These are phyloP conservation scores for Aphanomyces invadans DNA, from an alignment of 352 stramenopile species.

Conservation along the genomic window DNA sequence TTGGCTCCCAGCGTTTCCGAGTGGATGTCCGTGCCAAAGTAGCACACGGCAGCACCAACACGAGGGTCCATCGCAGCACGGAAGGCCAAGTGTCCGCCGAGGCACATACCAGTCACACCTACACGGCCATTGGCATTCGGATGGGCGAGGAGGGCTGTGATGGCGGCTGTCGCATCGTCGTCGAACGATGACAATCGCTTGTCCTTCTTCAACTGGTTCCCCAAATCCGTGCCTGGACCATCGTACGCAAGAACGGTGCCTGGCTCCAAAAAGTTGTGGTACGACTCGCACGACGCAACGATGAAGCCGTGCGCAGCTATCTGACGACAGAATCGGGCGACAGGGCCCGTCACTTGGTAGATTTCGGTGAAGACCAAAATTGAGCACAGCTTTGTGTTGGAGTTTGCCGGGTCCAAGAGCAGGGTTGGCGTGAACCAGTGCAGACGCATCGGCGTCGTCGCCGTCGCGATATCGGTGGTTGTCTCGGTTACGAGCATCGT, in stretches of 20 bases:
- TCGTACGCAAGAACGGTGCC: constrained; percentile 23
- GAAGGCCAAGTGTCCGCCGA: constrained; percentile 23
- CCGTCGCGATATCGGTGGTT: constrained; percentile 1
- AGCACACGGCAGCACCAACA: constrained; percentile 14
- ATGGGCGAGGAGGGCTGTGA: constrained; percentile 9
- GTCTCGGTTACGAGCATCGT: background rate
- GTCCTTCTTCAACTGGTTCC: constrained; percentile 20
- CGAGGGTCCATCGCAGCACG: constrained; percentile 17
- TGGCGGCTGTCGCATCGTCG: constrained; percentile 3
- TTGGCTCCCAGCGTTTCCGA: constrained; percentile 2
- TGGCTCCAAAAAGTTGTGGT: constrained; percentile 14
- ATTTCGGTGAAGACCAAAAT: constrained; percentile 23
- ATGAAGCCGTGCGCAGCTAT: constrained; percentile 19
- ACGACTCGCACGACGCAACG: constrained; percentile 7
- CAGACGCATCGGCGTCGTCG: constrained; percentile 7
- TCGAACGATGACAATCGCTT: constrained; percentile 19
- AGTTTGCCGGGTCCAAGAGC: background rate
- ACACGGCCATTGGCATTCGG: constrained; percentile 13
- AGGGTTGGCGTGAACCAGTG: constrained; percentile 7
- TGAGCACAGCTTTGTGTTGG: background rate
- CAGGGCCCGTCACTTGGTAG: constrained; percentile 18
- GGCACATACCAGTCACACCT: constrained; percentile 16
- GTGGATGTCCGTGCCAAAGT: constrained; percentile 22
- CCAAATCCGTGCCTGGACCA: constrained; percentile 11
- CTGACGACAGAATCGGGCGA: constrained; percentile 8